Percentiles rank a stretch among this genome's conserved stretches.
These are phyloP conservation scores for Grifola frondosa DNA, from an alignment of 1,284 basidiomycete genomes.

Conservation along the genomic window DNA sequence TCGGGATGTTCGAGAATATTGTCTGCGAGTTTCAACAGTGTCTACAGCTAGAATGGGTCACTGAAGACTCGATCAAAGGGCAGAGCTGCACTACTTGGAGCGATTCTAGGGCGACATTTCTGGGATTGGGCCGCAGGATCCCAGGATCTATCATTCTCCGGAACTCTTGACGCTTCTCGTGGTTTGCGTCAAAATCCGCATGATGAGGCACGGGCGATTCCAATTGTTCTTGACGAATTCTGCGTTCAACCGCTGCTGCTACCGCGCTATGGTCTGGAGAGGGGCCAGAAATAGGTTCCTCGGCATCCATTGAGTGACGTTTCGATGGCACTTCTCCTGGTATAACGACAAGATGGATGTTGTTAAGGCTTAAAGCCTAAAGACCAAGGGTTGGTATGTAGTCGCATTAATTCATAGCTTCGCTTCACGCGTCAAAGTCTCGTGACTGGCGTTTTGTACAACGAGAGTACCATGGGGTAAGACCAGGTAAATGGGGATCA, in stretches of 20 bases:
- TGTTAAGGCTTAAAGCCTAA: no score
- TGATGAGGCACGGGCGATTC: slow-evolving; percentile 10
- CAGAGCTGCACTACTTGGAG: slow-evolving; percentile 51
- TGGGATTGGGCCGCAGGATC: slow-evolving; percentile 71
- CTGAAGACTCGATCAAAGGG: not conserved
- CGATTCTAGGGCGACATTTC: slow-evolving; percentile 54
- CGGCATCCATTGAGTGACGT: no score
- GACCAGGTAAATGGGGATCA: no score
- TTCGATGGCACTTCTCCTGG: no score
- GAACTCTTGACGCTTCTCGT: slow-evolving; percentile 67
- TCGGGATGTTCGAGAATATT: slow-evolving; percentile 71
- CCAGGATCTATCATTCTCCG: slow-evolving; percentile 74
- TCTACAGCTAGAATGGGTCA: slow-evolving; percentile 41
- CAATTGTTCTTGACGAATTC: slow-evolving; percentile 18
- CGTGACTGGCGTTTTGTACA: no score
- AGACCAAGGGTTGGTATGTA: no score
- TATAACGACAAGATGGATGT: no score
- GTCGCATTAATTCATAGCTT: no score
- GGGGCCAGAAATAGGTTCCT: no score
- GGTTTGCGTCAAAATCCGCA: slow-evolving; percentile 51
- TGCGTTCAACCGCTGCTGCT: slow-evolving; percentile 22
- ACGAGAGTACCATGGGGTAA: no score
- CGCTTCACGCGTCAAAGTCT: no score
- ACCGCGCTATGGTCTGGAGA: slow-evolving; percentile 20
- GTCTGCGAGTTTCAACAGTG: slow-evolving; percentile 63